Conservation (phyloP, 805 yeast genomes). For the Candida verbasci region DNA sequence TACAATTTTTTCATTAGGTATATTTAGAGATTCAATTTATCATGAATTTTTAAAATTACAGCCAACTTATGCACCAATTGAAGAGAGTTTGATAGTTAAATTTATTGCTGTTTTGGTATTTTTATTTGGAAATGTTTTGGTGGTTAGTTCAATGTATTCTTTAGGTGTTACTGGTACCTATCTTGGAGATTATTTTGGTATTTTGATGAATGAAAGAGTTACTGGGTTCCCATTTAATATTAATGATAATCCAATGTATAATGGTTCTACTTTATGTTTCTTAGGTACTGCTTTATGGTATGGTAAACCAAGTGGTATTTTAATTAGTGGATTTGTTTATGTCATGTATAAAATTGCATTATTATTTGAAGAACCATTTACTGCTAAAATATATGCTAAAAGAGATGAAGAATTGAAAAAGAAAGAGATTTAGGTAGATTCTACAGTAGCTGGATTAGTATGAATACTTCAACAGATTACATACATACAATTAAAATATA, state of each 20-base stretch:
- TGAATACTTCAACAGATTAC: slow-evolving; percentile 5
- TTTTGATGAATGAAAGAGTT: slow-evolving; percentile 85
- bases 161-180: slow-evolving; percentile 96
- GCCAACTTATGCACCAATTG: slow-evolving; percentile 56
- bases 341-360: slow-evolving; percentile 82
- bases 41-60: slow-evolving; percentile 70
- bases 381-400: slow-evolving; percentile 83
- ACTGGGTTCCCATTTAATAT: slow-evolving; percentile 91
- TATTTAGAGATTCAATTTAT: slow-evolving; percentile 72
- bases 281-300: slow-evolving; percentile 85
- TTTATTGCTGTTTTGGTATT: slow-evolving; percentile 54
- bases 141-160: slow-evolving; percentile 80
- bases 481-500: too few species aligned
- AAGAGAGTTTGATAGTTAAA: slow-evolving; percentile 33
- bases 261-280: slow-evolving; percentile 86
- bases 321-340: slow-evolving; percentile 67
- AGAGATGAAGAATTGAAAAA: slow-evolving; percentile 45
- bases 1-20: slow-evolving; percentile 81
- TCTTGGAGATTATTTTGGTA: slow-evolving; percentile 95
- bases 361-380: slow-evolving; percentile 92
- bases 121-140: slow-evolving; percentile 73
- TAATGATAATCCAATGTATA: slow-evolving; percentile 93
- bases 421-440: neutral
- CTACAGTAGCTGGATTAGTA: neutral
- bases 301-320: slow-evolving; percentile 86